Base-by-base conservation (phyloP, 495 filamentous ascomycete genomes). In the Penicillium simplicissimum region DNA sequence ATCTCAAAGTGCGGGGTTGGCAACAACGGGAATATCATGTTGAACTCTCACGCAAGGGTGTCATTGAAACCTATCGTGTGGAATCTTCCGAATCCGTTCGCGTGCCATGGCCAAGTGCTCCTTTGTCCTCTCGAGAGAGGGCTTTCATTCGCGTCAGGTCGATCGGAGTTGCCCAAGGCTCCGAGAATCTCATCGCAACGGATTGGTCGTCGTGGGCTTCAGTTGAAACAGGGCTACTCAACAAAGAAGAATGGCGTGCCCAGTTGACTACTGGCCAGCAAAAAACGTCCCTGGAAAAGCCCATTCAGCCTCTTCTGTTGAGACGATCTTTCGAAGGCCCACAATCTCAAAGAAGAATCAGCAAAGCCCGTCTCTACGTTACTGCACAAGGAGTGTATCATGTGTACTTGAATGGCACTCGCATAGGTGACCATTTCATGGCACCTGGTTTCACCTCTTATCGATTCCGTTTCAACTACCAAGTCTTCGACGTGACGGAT, bases 401-500 rank as follows among this genome's bases (percentile, higher is more conserved):
- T 9, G 55, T 42, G 8, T 61, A 42, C 17, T n/a, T 66, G 8
- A 66, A 66, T 35, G 59, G 59, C 9, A 23, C 8, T 17, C 60
- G 45, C 4, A 43, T 66, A 1, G 60, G 63, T 4, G 60, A 63
- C 43, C 54, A 63, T 52, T 28, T 43, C 7, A 61, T 66, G 58
- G 59, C 63, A 19, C 82, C 81, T 0, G 82, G 81, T 2, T 84
- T 80, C 77, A 77, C 80, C 8, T 34, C 23, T 25, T 52, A 34
- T 28, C 49, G 33, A 13, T 52, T 45, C 14, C 52, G 58, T 8
- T 15, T 54, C n/a, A 15, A 35, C 21, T 85, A 84, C 58, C 75
- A 83, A 36, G 78, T 78, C 0, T 81, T 78, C 51, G 81, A 85
- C 63, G 79, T 85, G 8, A 75, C 75, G 1, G 60, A 66, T 2